Base-by-base conservation (phyloP, 768 basidiomycete species). In the Pholiota microspora region DNA sequence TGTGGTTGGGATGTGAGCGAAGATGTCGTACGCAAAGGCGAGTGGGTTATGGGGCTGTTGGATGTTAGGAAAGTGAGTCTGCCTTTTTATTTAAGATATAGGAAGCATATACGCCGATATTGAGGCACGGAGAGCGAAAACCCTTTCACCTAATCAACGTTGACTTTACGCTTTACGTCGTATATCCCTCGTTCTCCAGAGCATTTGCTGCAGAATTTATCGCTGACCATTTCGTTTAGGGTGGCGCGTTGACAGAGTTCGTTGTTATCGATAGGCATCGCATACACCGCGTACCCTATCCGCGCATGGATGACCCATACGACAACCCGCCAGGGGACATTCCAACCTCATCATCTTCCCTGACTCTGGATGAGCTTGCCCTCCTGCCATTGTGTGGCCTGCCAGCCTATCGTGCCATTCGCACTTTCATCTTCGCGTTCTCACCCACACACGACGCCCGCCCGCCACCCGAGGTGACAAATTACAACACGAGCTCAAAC, bases 171-270 rank as follows among this genome's bases (percentile, higher is more conserved):
- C 28, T 23, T 31, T 40, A 16, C 27, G 25, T 31, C n/a, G 28
- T 32, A 8, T 8, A 29, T 27, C 46, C 9, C 32, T 21, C 28
- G 2, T 36, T 45, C 36, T 59, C 48, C 44, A 32, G n/a, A n/a
- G n/a, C 28, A 32, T 35, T 49, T 40, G 16, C 31, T 56, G 28
- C 47, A 44, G 50, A 7, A 4, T 34, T 51, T 45, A n/a, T 45
- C 29, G 29, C 9, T 57, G 21, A 27, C 38, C 49, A 53, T 63
- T 62, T 56, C 35, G 47, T 15, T 23, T 46, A 94, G 91, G 86
- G 83, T 60, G 94, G 94, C 46, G 90, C 90, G 5, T 77, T 96
- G 18, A 79, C 91, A n/a, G 92, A 97, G 70, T 96, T 92, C 72
- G 82, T 96, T 56, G 76, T 91, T 23, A 79, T 87, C 21, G 92